Percentiles rank a stretch among this genome's conserved stretches.
Evolutionary conservation across 345 rosid genomes (phyloP).

Genomic region (Linum lewisii): DNA sequence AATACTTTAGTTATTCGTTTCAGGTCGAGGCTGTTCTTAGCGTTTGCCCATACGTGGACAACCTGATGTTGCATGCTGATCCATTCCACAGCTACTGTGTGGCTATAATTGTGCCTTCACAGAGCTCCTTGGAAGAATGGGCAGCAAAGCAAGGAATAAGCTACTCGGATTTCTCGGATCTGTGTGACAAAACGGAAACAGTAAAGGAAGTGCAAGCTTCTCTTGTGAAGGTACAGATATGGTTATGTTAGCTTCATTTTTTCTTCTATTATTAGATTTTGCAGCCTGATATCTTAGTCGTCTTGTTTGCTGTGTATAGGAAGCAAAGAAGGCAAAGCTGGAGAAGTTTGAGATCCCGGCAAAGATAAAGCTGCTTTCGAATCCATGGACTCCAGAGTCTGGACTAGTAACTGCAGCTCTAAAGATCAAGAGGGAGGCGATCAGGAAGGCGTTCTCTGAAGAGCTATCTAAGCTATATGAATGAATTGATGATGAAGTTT

Average conservation of each 20-base stretch:
- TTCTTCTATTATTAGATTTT: neutral
- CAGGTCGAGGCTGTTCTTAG: conserved; percentile 88
- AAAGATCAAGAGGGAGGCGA: conserved; percentile 79
- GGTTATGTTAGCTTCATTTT: neutral
- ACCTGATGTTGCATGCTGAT: conserved; percentile 87
- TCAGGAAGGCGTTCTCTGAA: conserved; percentile 62
- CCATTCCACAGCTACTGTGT: conserved; percentile 86
- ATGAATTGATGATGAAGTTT: neutral
- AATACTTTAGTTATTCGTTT: conserved; percentile 1
- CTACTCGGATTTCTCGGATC: conserved; percentile 38
- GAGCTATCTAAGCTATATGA: conserved; percentile 52
- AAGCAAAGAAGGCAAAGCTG: conserved; percentile 53
- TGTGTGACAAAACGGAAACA: conserved; percentile 55
- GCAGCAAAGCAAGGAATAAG: conserved; percentile 59
- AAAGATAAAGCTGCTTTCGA: conserved; percentile 65
- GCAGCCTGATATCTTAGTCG: neutral
- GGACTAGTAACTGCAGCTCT: conserved; percentile 91
- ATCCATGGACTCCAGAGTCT: conserved; percentile 93
- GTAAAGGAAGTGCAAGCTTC: conserved; percentile 74
- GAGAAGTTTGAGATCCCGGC: conserved; percentile 93
- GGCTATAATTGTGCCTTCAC: conserved; percentile 76
- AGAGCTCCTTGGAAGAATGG: conserved; percentile 64
- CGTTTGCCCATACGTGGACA: conserved; percentile 69
- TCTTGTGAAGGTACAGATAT: conserved; percentile 47
- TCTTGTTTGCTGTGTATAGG: conserved; percentile 28